Conservation (phyloP, 345 rosid genomes). For the Syzygium aqueum region DNA sequence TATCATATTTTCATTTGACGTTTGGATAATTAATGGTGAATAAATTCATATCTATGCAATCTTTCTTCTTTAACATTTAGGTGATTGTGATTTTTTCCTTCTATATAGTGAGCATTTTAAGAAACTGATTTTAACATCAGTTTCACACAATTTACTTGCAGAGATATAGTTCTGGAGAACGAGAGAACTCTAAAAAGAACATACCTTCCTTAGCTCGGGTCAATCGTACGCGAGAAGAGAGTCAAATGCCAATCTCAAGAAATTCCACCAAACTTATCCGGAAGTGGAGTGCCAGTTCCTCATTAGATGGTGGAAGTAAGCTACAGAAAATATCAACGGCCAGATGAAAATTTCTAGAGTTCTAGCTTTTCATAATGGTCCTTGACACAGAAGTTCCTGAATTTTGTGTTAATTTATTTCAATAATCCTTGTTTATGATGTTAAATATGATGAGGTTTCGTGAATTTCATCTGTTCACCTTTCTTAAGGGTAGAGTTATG, state of each 20-base stretch:
- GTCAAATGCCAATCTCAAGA: conserved; percentile 42
- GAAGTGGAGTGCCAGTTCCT: conserved; percentile 51
- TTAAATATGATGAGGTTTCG: not conserved
- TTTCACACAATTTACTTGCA: conserved; percentile 12
- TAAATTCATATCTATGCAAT: not conserved
- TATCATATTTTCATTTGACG: not conserved
- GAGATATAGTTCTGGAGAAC: conserved; percentile 73
- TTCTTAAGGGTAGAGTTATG: not conserved
- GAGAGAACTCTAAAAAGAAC: conserved; percentile 47
- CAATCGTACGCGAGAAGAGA: conserved; percentile 49
- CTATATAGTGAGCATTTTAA: not conserved
- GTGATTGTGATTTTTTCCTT: not conserved
- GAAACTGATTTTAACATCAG: not conserved
- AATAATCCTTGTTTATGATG: not conserved
- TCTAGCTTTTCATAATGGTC: not conserved
- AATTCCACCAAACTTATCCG: conserved; percentile 37
- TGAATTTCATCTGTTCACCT: not conserved
- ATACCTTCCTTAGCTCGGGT: conserved; percentile 36
- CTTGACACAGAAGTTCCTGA: not conserved
- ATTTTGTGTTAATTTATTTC: not conserved
- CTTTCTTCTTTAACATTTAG: not conserved
- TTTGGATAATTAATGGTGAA: not conserved
- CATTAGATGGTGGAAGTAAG: conserved; percentile 46
- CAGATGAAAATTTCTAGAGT: not conserved
- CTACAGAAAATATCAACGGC: not conserved